Percentiles rank a stretch among this genome's conserved stretches.
Conservation (phyloP, 2,329 filamentous ascomycete species). For the Aspergillus brasiliensis region DNA sequence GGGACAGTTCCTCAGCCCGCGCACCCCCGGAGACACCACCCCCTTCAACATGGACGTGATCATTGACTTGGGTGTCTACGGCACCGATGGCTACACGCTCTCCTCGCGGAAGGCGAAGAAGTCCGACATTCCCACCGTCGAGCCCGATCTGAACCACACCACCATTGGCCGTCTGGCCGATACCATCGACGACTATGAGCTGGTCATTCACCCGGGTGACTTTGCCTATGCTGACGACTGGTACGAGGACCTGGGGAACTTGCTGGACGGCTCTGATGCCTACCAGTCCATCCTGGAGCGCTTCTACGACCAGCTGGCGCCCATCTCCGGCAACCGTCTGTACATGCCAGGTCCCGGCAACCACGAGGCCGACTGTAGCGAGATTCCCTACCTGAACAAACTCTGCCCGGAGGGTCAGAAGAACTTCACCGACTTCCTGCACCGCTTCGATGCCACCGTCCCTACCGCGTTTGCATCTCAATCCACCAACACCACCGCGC, state of each 20-base stretch:
- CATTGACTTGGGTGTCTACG: conserved; percentile 60
- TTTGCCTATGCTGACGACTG: conserved; percentile 63
- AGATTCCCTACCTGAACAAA: conserved; percentile 27
- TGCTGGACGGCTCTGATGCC: conserved; percentile 53
- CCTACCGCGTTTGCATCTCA: conserved; percentile 54
- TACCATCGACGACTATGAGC: conserved; percentile 58
- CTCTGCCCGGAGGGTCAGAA: conserved; percentile 52
- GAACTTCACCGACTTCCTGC: conserved; percentile 64
- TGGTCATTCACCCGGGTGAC: conserved; percentile 48
- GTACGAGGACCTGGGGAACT: conserved; percentile 50
- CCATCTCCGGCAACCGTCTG: conserved; percentile 55
- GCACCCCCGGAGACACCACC: conserved; percentile 56
- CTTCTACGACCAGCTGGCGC: conserved; percentile 59
- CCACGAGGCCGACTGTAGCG: conserved; percentile 58
- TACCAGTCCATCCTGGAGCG: conserved; percentile 60
- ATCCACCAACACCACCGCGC: conserved; percentile 47
- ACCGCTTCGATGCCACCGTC: conserved; percentile 57
- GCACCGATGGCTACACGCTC: conserved; percentile 56
- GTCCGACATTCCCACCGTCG: conserved; percentile 52
- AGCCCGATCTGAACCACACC: conserved; percentile 59
- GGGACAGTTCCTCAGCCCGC: conserved; percentile 57
- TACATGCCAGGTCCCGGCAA: conserved; percentile 63
- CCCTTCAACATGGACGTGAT: conserved; percentile 57
- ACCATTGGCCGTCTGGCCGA: conserved; percentile 59
- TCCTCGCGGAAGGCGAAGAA: conserved; percentile 43